A percentile compares a stretch with the other conserved stretches of the same genome.
phyloP scores from a whole-genome alignment of 257 asterid genomes.

The Echium plantagineum region DNA sequence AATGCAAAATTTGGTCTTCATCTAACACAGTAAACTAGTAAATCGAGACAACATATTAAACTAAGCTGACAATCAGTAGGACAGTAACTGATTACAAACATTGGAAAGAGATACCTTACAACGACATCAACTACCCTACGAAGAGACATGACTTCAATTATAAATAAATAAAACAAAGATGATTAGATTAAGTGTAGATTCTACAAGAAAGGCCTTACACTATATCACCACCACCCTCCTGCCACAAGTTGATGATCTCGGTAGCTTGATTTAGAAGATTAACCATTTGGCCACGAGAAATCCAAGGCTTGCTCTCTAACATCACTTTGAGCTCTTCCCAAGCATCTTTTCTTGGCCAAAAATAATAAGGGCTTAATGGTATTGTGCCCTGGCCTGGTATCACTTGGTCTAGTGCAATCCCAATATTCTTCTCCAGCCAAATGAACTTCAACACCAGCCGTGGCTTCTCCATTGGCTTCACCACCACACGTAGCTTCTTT shows the following conservation, averaged over 20 bases:
- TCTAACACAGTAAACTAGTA: no score
- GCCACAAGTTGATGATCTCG: slow-evolving; percentile 37
- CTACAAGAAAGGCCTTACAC: slow-evolving; percentile 8
- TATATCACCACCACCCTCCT: slow-evolving; percentile 28
- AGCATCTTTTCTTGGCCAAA: slow-evolving; percentile 42
- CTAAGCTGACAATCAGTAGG: no score
- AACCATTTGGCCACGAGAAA: slow-evolving; percentile 24
- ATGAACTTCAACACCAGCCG: slow-evolving; percentile 33
- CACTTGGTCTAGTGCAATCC: slow-evolving; percentile 35
- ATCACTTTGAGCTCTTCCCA: slow-evolving; percentile 35
- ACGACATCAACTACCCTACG: not conserved
- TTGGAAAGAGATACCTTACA: not conserved
- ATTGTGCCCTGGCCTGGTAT: slow-evolving; percentile 34
- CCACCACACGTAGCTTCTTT: slow-evolving; percentile 33
- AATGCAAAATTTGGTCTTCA: no score
- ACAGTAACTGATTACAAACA: no score
- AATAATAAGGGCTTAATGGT: slow-evolving; percentile 35
- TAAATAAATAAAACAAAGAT: not conserved
- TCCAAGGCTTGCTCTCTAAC: slow-evolving; percentile 34
- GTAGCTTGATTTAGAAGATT: slow-evolving; percentile 42
- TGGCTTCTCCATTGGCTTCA: slow-evolving; percentile 35
- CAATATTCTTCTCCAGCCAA: slow-evolving; percentile 39
- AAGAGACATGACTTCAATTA: not conserved
- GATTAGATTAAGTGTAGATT: not conserved
- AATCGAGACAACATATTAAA: no score